Evolutionary conservation across 2,329 filamentous ascomycete species (phyloP), one percentile per base, ranked within the genome.

Genomic region (Blastomyces emzantsi): DNA sequence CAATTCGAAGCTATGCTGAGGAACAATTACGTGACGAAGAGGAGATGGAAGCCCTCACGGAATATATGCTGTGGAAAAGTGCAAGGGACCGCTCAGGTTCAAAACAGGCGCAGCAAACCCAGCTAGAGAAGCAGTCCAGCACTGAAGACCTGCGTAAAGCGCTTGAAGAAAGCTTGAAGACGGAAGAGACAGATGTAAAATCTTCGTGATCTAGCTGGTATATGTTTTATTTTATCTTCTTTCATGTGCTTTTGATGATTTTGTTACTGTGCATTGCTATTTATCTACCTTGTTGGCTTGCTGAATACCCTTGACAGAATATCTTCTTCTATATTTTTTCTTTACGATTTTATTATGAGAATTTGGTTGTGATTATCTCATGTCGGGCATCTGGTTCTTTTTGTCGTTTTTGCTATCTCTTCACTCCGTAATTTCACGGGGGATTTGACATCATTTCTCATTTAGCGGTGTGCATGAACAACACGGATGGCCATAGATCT

Each of bases 31-130:
- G 65, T 74, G 1, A 71, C 62, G 80, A 75, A 70, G 83, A 81
- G 0, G 89, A 92, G 70, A 88, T 92, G 71, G 84, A 90, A 63
- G 85, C 89, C 64, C 84, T 92, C 9, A 74, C 92, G 72, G 88
- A 91, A 69, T 91, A 90, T 73, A 82, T 91, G 51, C 89, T 88
- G 80, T 88, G 86, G 77, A 88, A 92, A 77, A 91, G 88, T 73
- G 90, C 52, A 65, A 65, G 1, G 68, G 67, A 52, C 47, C 11
- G 45, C 33, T 59, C 41, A 17, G 19, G 15, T 9, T 17, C 58
- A 6, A 49, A 36, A 8, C 9, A 49, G 9, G 7, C 15, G 2
- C 28, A 8, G 28, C 43, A 49, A 22, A 11, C 28, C 2, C 57
- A 60, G 17, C 41, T 19, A 9, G 22, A 30, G 17, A 13, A 60